Evolutionary conservation across 2,329 filamentous ascomycete species (phyloP).

Genomic region (Pseudogymnoascus sp.): DNA sequence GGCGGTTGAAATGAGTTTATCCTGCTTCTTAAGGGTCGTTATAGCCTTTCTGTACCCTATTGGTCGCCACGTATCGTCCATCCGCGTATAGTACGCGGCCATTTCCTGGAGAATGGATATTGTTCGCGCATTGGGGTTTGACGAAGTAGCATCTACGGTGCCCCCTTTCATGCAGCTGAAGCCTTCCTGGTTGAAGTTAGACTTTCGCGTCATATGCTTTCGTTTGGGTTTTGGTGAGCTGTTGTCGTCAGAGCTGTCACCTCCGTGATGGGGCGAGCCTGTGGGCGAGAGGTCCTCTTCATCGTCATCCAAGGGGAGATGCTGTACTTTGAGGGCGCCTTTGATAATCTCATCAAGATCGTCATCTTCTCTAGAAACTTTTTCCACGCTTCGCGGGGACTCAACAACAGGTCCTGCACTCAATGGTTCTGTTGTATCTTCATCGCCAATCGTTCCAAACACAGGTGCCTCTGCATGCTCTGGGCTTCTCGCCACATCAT

Average conservation of each 20-base stretch:
- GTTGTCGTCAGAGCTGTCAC: background rate
- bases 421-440: background rate
- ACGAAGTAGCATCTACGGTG: constrained; percentile 29
- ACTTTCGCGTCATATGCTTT: constrained; percentile 6
- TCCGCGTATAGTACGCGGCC: constrained; percentile 66
- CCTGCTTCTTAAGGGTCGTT: constrained; percentile 59
- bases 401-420: background rate
- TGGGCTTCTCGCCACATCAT: background rate
- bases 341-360: constrained; percentile 57
- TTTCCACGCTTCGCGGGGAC: background rate
- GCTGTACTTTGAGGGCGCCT: constrained; percentile 50
- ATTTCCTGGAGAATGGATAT: constrained; percentile 73
- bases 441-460: background rate
- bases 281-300: constrained; percentile 33
- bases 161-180: constrained; percentile 50
- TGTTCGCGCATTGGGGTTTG: constrained; percentile 66
- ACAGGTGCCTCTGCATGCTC: background rate
- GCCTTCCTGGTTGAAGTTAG: constrained; percentile 33
- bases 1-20: constrained; percentile 54
- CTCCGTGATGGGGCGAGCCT: constrained; percentile 14
- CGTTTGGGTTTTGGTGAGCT: background rate
- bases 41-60: constrained; percentile 72
- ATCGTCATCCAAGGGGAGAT: constrained; percentile 47
- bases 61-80: constrained; percentile 69
- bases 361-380: constrained; percentile 31